These are phyloP conservation scores for Trichoderma sp. DNA, from an alignment of 2,329 filamentous ascomycete species.

Conservation along the genomic window DNA sequence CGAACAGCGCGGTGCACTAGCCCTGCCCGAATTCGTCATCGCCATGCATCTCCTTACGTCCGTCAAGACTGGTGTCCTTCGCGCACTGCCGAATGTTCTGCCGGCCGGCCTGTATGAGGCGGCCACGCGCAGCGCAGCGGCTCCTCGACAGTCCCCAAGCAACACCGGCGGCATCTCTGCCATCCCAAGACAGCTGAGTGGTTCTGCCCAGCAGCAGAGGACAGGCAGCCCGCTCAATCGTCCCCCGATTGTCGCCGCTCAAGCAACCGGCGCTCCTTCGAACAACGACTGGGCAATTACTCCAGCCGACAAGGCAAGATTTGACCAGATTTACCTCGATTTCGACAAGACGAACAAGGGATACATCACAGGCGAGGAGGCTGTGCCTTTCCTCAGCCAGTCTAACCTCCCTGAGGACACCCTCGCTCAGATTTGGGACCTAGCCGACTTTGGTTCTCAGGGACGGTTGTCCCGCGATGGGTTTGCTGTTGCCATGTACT, in stretches of 20 bases:
- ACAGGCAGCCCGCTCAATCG: constrained; percentile 60
- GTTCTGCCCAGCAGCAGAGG: constrained; percentile 65
- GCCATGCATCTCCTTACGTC: constrained; percentile 97
- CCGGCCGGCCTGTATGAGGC: constrained; percentile 89
- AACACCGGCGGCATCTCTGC: constrained; percentile 59
- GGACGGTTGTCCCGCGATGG: constrained; percentile 85
- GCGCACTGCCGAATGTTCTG: constrained; percentile 75
- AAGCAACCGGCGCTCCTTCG: constrained; percentile 32
- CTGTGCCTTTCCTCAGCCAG: constrained; percentile 90
- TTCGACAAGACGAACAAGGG: constrained; percentile 81
- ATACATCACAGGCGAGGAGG: constrained; percentile 89
- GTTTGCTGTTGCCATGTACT: constrained; percentile 96
- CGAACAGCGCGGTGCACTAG: constrained; percentile 84
- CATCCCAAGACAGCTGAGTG: constrained; percentile 82
- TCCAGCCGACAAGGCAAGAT: constrained; percentile 80
- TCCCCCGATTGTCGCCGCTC: constrained; percentile 47
- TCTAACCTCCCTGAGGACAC: constrained; percentile 86
- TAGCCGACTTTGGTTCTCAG: constrained; percentile 89
- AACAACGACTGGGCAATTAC: constrained; percentile 76
- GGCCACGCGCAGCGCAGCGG: constrained; percentile 66
- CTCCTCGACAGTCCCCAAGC: constrained; percentile 53
- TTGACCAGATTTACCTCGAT: constrained; percentile 81
- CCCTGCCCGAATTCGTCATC: constrained; percentile 91
- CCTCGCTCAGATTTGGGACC: constrained; percentile 94
- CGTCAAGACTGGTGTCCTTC: constrained; percentile 80